Base-by-base conservation (phyloP, 2,329 filamentous ascomycete species). In the Nigrospora oryzae region DNA sequence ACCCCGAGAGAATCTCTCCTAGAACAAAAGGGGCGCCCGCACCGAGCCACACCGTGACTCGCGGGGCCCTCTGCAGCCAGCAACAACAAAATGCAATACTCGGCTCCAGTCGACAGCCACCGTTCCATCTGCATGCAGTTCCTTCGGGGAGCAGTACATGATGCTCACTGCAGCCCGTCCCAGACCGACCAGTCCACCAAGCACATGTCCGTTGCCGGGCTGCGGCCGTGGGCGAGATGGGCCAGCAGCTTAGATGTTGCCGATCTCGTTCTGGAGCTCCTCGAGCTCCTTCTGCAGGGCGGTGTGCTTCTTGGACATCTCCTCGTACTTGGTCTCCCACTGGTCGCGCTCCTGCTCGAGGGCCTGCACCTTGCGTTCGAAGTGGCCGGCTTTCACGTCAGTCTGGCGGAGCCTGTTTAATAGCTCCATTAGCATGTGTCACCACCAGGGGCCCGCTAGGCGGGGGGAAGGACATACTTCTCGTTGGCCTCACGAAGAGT, bases 381-480 rank as follows among this genome's bases (percentile, higher is more conserved):
- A 97, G 76, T 98, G 91, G 61, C 91, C 93, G 62, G 91, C 90
- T 79, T 97, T 97, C 73, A 97, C 89, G 67, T 98, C 93, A 73
- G 93, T 96, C 75, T 95, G 90, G 68, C 93, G 90, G 64, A 97
- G 88, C 75, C 93, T 98, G 58, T 53, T 46, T 46, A 38, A 50
- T 45, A 43, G 54, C 49, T 43, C 42, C 46, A 47, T 38, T 43
- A 47, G 42, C 19, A 44, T 34, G 42, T 37, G 38, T 38, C 48
- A 46, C 12, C 17, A 14, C 11, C n/a, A 3, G 32, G 31, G 32
- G 23, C 31, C 31, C 31, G 16, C 11, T 37, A 11, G 28, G 34
- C 34, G 44, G 30, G n/a, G 47, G 49, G 41, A 45, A 49, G 42
- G 43, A 74, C 87, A 63, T 83, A 98, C 93, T 96, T 97, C 74